These are phyloP conservation scores for Umbilicus rupestris DNA, from an alignment of 164 flowering plant genomes.

Conservation along the genomic window DNA sequence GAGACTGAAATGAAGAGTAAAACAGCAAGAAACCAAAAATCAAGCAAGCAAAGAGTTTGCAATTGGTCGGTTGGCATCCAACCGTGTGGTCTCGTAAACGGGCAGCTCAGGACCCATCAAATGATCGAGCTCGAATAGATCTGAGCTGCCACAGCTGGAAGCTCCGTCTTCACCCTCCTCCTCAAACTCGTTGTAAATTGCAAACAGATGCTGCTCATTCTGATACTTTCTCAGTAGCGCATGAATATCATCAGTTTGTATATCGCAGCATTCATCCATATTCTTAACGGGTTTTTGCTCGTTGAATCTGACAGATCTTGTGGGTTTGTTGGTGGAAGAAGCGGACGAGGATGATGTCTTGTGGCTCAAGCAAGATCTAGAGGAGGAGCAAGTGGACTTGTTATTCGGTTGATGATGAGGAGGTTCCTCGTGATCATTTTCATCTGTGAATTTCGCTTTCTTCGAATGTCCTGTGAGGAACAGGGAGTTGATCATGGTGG, in stretches of 20 bases:
- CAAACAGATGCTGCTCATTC: conserved; percentile 3
- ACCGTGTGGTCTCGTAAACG: background rate
- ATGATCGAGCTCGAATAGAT: conserved; percentile 2
- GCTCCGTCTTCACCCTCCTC: background rate
- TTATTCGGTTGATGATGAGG: background rate
- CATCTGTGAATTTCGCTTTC: conserved; percentile 1
- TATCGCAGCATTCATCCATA: background rate
- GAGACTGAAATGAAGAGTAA: background rate
- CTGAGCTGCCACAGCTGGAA: conserved; percentile 6
- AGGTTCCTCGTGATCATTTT: background rate
- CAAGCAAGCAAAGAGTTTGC: conserved; percentile 4
- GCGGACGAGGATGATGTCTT: conserved; percentile 5
- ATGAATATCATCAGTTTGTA: background rate
- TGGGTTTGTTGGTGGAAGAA: background rate
- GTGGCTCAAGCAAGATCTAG: conserved; percentile 7
- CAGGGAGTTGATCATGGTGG: conserved; percentile 7
- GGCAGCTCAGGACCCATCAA: background rate
- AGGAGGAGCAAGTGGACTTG: background rate
- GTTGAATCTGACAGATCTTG: background rate
- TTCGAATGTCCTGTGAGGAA: background rate
- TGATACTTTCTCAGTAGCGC: background rate
- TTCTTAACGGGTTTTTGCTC: background rate
- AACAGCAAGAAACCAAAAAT: background rate
- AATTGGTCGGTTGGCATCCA: conserved; percentile 5
- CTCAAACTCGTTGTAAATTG: background rate